Base-by-base conservation (phyloP, 2,329 filamentous ascomycete species). In the Botrytis byssoidea region DNA sequence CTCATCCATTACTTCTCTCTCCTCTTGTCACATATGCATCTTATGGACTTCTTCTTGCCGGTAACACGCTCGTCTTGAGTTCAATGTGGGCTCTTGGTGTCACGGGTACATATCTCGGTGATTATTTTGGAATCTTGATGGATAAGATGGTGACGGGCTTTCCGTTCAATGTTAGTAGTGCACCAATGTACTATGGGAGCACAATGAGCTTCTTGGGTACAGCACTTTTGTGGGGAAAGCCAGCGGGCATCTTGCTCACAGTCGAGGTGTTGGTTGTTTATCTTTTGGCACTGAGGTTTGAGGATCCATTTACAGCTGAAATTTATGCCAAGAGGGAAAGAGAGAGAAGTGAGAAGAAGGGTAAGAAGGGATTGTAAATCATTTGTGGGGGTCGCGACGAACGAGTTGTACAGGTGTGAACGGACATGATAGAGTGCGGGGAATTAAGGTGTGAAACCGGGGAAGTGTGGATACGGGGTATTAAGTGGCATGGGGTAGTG, bases 111-210 rank as follows among this genome's bases (percentile, higher is more conserved):
- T 99, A 98, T 82, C 87, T 99, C 51, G 96, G 96, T 79, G 96
- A 99, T 85, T 99, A 99, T 87, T 99, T 98, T 82, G 96, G 96
- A 78, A 98, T 98, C 82, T 87, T 99, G 77, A 97, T 98, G 94
- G 95, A 98, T 82, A 86, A 92, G 78, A 95, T 95, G 80, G 95
- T 99, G 70, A 97, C 94, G 20, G 92, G 93, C 22, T 99, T 99
- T 82, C 96, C 96, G 3, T 99, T 99, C 88, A 98, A 93, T 83
- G 88, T 98, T 75, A 95, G 92, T 72, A 89, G 90, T 77, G 92
- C 94, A 70, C 96, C 96, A 76, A 99, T 99, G 96, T 99, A 99
- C 86, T 93, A 94, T 85, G 96, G 96, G 74, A 94, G 91, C 75
- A 96, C 95, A 37, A 87, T 97, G 88, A 95, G 92, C 84, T 99